These are phyloP conservation scores for Debaryomycetaceae sp. DNA, from an alignment of 1,139 yeast species.

Conservation along the genomic window DNA sequence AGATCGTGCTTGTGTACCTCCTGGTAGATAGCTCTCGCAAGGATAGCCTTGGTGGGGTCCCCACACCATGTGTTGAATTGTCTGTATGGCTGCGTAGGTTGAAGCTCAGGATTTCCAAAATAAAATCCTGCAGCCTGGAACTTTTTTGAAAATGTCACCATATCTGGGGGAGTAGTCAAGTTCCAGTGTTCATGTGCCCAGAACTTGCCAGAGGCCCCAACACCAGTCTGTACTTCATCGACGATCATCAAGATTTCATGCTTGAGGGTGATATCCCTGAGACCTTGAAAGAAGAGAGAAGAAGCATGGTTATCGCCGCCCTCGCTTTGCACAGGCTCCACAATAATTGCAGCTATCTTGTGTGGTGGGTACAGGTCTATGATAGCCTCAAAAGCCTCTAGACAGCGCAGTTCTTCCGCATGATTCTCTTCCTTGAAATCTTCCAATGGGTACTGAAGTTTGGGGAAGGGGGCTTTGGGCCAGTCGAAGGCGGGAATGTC, in stretches of 20 bases:
- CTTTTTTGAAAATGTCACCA: conserved; percentile 73
- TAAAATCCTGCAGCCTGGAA: conserved; percentile 80
- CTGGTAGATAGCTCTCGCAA: conserved; percentile 61
- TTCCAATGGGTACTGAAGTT: conserved; percentile 60
- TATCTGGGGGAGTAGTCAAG: conserved; percentile 61
- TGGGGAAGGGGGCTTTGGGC: conserved; percentile 76
- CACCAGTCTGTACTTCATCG: conserved; percentile 76
- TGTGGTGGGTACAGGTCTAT: conserved; percentile 43
- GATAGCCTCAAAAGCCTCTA: conserved; percentile 52
- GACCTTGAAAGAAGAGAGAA: conserved; percentile 56
- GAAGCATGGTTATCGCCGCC: conserved; percentile 76
- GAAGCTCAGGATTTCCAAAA: conserved; percentile 59
- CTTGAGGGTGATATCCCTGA: conserved; percentile 60
- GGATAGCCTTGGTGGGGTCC: conserved; percentile 65
- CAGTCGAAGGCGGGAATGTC: conserved; percentile 75
- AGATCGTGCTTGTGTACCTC: conserved; percentile 53
- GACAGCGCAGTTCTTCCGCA: conserved; percentile 59
- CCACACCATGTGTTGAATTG: conserved; percentile 88
- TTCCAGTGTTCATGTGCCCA: conserved; percentile 77
- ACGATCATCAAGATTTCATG: conserved; percentile 59
- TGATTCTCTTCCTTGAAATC: conserved; percentile 50
- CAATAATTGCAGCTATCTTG: conserved; percentile 61
- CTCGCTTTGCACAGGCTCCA: conserved; percentile 74
- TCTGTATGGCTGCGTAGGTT: conserved; percentile 64
- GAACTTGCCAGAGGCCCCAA: conserved; percentile 67